Evolutionary conservation across 1,284 basidiomycete species (phyloP).

Genomic region (Papiliotrema laurentii): DNA sequence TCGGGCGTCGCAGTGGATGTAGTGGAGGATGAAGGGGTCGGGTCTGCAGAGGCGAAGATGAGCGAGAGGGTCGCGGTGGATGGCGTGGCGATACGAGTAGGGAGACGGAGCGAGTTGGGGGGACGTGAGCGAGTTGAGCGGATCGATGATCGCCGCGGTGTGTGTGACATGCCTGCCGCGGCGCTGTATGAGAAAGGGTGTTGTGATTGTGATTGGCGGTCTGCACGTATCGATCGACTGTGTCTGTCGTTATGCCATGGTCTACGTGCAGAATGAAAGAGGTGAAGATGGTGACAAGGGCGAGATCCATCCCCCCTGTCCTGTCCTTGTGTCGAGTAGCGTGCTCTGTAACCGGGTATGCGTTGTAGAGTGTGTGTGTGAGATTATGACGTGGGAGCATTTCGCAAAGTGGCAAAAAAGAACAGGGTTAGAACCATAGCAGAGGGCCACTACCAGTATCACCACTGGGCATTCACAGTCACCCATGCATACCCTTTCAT

Average conservation of each 20-base stretch:
- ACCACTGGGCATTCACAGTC: too few species aligned
- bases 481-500: too few species aligned
- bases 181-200: too few species aligned
- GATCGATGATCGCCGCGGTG: not conserved
- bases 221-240: not conserved
- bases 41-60: not conserved
- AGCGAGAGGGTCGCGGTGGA: not conserved
- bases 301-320: too few species aligned
- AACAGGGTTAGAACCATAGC: too few species aligned
- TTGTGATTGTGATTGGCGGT: too few species aligned
- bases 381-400: too few species aligned
- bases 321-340: too few species aligned
- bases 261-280: not conserved
- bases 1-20: slow-evolving; percentile 9
- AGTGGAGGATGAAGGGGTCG: not conserved
- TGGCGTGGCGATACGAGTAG: not conserved
- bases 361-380: too few species aligned
- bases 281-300: not conserved
- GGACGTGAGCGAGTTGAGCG: not conserved
- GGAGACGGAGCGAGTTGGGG: slow-evolving; percentile 1
- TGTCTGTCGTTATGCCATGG: not conserved
- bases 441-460: too few species aligned
- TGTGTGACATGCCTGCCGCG: not conserved
- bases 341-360: too few species aligned
- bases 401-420: too few species aligned